phyloP scores from a whole-genome alignment of 805 yeast genomes.

The Saccharomycopsis olivae region DNA sequence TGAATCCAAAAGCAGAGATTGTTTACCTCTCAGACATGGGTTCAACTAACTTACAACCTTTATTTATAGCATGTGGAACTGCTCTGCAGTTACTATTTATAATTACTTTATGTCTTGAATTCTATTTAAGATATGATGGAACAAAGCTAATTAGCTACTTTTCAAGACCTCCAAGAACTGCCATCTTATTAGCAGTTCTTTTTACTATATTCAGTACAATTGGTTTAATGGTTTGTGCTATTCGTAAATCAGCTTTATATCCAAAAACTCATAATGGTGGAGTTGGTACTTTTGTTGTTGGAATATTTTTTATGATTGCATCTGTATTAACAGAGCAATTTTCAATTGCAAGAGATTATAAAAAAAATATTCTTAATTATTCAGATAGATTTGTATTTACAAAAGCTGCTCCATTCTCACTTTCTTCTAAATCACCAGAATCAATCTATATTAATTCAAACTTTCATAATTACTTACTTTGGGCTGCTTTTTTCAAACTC shows the following conservation, averaged over 20 bases:
- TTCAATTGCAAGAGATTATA: conserved; percentile 15
- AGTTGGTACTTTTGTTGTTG: conserved; percentile 43
- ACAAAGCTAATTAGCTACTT: conserved; percentile 22
- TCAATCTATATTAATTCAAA: background rate
- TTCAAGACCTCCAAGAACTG: conserved; percentile 26
- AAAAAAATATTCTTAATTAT: conserved; percentile 34
- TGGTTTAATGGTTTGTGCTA: conserved; percentile 64
- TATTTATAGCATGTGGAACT: conserved; percentile 70
- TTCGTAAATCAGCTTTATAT: conserved; percentile 54
- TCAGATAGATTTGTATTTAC: background rate
- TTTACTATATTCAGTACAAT: conserved; percentile 47
- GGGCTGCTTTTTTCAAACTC: conserved; percentile 36
- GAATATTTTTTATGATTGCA: conserved; percentile 43
- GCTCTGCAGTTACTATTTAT: conserved; percentile 69
- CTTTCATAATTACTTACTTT: conserved; percentile 17
- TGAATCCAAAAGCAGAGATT: conserved; percentile 34
- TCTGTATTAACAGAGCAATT: conserved; percentile 36
- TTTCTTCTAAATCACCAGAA: background rate
- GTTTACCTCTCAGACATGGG: conserved; percentile 81
- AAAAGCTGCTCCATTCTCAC: background rate
- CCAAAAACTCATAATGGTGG: background rate
- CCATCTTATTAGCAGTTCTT: conserved; percentile 34
- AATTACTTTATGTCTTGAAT: conserved; percentile 53
- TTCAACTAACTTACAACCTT: conserved; percentile 76
- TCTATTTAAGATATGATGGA: conserved; percentile 44